phyloP scores from a whole-genome alignment of 257 asterid genomes.

The Salvia rosmarinus region DNA sequence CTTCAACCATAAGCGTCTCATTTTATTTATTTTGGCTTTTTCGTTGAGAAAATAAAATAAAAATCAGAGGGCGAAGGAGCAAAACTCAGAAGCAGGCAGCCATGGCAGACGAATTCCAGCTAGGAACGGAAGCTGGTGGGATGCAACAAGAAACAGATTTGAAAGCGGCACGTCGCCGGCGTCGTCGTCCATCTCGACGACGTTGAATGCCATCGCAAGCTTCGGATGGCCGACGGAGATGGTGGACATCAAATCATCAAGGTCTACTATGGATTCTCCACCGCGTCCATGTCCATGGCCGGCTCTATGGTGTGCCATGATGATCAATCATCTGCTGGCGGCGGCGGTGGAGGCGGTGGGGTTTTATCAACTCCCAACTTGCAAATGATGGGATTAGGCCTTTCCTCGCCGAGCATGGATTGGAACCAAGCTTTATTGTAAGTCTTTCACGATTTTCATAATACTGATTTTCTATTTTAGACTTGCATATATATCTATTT shows the following conservation, averaged over 20 bases:
- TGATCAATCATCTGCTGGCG: constrained; percentile 28
- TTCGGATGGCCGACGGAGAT: constrained; percentile 70
- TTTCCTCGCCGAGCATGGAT: constrained; percentile 65
- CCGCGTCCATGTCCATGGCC: constrained; percentile 37
- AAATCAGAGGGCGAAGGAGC: too few relatives aligned
- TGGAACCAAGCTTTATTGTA: constrained; percentile 73
- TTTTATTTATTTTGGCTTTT: too few relatives aligned
- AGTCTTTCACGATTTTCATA: constrained; percentile 35
- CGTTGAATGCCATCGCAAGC: constrained; percentile 51
- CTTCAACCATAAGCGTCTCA: too few relatives aligned
- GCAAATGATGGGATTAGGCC: constrained; percentile 78
- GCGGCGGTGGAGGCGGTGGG: constrained; percentile 13
- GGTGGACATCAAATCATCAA: constrained; percentile 51
- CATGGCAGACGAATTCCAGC: too few relatives aligned
- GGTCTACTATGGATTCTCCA: constrained; percentile 53
- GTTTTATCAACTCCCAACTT: constrained; percentile 47
- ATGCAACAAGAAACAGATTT: constrained; percentile 49
- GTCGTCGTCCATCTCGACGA: constrained; percentile 45
- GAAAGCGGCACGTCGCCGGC: constrained; percentile 50
- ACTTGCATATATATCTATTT: too few relatives aligned
- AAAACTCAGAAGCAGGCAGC: too few relatives aligned
- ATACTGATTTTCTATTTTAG: too few relatives aligned
- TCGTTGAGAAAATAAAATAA: neutral
- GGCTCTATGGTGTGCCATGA: constrained; percentile 21
- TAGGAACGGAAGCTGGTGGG: constrained; percentile 92